Evolutionary conservation across 2,329 filamentous ascomycete species (phyloP), one percentile per base, ranked within the genome.

Genomic region (Sarocladiaceae sp.): DNA sequence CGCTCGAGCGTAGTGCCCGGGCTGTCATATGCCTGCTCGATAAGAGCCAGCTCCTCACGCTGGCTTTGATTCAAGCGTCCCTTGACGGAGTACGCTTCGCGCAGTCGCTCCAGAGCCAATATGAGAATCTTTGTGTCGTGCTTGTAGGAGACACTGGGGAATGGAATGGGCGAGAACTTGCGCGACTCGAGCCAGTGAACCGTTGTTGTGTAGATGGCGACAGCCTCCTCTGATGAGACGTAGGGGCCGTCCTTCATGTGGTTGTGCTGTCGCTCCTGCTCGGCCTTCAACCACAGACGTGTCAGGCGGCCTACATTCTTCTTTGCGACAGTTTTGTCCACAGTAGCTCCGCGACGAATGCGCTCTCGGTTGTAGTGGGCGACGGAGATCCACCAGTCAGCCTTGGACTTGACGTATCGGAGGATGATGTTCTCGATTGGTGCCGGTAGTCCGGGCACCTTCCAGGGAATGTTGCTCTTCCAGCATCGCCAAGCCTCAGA

Each of bases 381-480:
- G 24, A 98, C 94, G 18, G 90, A 97, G 49, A 98, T 91, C 93
- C 93, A 98, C 94, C 93, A 98, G 63, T 98, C 93, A 15, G 93
- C 93, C 73, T 98, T 98, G 54, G 89, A 91, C 73, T 98, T 98
- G 56, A 98, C 94, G 56, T 98, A 98, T 58, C 93, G 86, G 50
- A 98, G 74, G 57, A 98, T 98, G 55, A 98, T 95, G 59, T 97
- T 98, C 67, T 98, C 93, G 51, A 98, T 97, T 0, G 93, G 91
- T 12, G 94, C 94, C 32, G 93, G 93, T 48, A 98, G 68, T 29
- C 93, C 94, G 43, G 93, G 93, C 3, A 98, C 93, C 70, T 98
- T 98, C 93, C 93, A 98, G 1, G 93, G 93, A 54, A 98, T 98
- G 59, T 98, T 98, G 68, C 90, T 96, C 82, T 98, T 98, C 93